These are phyloP conservation scores for Saccharomyces kudriavzevii DNA, from an alignment of 805 yeast species.

Conservation along the genomic window DNA sequence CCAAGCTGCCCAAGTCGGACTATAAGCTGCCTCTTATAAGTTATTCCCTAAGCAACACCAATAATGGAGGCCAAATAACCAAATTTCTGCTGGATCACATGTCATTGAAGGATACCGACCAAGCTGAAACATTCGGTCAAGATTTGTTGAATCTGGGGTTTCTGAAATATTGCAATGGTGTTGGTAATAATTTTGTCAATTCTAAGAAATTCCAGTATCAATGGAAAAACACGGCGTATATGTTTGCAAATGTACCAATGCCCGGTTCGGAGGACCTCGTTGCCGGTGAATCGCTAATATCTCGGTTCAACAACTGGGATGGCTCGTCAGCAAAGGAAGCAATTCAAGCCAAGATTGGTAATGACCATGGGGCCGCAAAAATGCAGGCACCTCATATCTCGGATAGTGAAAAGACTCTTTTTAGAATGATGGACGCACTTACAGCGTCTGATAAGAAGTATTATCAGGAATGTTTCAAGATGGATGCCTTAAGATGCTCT, in stretches of 20 bases:
- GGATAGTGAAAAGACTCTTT: conserved; percentile 38
- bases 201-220: conserved; percentile 69
- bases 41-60: conserved; percentile 25
- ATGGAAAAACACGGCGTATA: conserved; percentile 68
- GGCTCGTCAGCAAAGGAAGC: background rate
- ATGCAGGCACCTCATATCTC: conserved; percentile 14
- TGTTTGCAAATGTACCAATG: conserved; percentile 36
- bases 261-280: background rate
- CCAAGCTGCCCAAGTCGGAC: conserved; percentile 43
- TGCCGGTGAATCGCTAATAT: background rate
- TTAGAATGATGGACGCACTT: conserved; percentile 50
- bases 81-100: conserved; percentile 24
- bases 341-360: background rate
- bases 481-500: conserved; percentile 63
- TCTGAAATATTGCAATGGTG: conserved; percentile 43
- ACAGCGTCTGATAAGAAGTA: conserved; percentile 49
- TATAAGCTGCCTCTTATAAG: conserved; percentile 55
- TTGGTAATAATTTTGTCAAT: conserved; percentile 69
- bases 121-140: conserved; percentile 69
- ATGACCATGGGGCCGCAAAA: background rate
- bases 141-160: conserved; percentile 55
- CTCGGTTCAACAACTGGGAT: background rate
- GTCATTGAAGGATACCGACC: conserved; percentile 36
- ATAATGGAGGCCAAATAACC: conserved; percentile 29
- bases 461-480: conserved; percentile 43